These are phyloP conservation scores for Talaromyces piceae DNA, from an alignment of 2,329 filamentous ascomycete genomes.

Conservation along the genomic window DNA sequence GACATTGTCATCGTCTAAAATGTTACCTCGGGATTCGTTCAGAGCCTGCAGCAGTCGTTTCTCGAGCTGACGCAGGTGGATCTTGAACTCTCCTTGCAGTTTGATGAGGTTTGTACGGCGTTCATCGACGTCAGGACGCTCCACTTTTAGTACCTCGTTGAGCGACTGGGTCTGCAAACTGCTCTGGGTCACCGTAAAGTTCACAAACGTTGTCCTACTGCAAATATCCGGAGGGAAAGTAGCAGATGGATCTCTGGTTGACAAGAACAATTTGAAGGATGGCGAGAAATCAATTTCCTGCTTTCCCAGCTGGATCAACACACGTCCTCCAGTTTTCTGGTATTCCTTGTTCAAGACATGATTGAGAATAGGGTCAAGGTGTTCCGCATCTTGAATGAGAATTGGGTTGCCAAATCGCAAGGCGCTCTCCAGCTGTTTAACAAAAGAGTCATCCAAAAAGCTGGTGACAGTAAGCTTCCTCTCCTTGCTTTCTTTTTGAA, in stretches of 20 bases:
- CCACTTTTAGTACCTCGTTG: constrained; percentile 94
- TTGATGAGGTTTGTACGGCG: constrained; percentile 96
- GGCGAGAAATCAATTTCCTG: constrained; percentile 99
- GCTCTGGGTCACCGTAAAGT: constrained; percentile 98
- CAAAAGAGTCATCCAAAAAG: constrained; percentile 96
- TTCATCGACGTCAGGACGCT: constrained; percentile 95
- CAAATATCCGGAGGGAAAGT: constrained; percentile 95
- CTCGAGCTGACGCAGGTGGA: constrained; percentile 92
- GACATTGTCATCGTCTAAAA: constrained; percentile 95
- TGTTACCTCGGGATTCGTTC: constrained; percentile 95
- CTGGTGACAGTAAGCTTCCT: constrained; percentile 92
- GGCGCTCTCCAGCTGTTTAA: constrained; percentile 94
- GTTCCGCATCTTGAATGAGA: constrained; percentile 94
- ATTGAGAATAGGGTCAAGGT: constrained; percentile 93
- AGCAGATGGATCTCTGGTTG: constrained; percentile 90
- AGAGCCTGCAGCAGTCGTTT: constrained; percentile 89
- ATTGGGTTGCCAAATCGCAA: constrained; percentile 97
- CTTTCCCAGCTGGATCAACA: constrained; percentile 94
- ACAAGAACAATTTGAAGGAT: constrained; percentile 89
- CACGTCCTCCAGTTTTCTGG: constrained; percentile 94
- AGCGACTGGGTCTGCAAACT: constrained; percentile 96
- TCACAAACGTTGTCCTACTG: constrained; percentile 97
- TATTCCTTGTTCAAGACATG: constrained; percentile 99
- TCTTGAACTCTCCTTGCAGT: constrained; percentile 96
- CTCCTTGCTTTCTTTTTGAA: constrained; percentile 91